Evolutionary conservation across 192 early-diverging fungal genomes (phyloP).

Genomic region (Coemansia sp.): DNA sequence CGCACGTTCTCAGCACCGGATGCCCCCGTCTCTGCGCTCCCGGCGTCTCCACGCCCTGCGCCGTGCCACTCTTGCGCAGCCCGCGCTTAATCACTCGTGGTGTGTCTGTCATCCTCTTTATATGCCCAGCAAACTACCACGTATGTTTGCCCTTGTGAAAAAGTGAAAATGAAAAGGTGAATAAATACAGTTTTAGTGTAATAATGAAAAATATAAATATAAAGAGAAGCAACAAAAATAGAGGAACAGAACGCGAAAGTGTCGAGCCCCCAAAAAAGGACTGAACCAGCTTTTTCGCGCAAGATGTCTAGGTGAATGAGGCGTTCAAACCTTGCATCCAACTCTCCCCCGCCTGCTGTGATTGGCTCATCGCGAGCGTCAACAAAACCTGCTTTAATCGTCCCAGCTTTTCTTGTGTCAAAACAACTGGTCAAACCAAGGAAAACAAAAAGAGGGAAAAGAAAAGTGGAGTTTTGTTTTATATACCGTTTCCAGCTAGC

Average conservation of each 20-base stretch:
- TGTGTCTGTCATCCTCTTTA: slow-evolving; percentile 21
- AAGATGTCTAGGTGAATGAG: neutral
- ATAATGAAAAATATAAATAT: slow-evolving; percentile 4
- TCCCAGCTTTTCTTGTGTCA: no score
- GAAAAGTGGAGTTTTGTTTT: no score
- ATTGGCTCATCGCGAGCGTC: neutral
- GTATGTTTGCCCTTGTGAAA: neutral
- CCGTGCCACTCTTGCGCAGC: slow-evolving; percentile 18
- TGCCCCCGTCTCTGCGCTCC: neutral
- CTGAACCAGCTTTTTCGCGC: slow-evolving; percentile 8
- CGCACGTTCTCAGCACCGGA: slow-evolving; percentile 24
- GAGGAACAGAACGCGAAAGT: neutral
- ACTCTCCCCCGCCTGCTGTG: neutral
- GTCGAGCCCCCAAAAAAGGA: slow-evolving; percentile 3
- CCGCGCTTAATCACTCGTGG: slow-evolving; percentile 29
- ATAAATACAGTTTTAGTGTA: slow-evolving; percentile 14
- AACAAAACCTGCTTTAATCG: neutral
- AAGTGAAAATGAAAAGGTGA: slow-evolving; percentile 9
- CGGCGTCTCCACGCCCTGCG: slow-evolving; percentile 2
- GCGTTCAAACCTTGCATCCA: neutral
- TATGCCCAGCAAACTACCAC: no score
- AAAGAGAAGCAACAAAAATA: slow-evolving; percentile 7
- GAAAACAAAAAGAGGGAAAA: no score
- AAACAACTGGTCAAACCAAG: no score
- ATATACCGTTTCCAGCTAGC: no score